Conservation (phyloP, 1,284 basidiomycete genomes). For the Ustanciosporium gigantosporum region DNA sequence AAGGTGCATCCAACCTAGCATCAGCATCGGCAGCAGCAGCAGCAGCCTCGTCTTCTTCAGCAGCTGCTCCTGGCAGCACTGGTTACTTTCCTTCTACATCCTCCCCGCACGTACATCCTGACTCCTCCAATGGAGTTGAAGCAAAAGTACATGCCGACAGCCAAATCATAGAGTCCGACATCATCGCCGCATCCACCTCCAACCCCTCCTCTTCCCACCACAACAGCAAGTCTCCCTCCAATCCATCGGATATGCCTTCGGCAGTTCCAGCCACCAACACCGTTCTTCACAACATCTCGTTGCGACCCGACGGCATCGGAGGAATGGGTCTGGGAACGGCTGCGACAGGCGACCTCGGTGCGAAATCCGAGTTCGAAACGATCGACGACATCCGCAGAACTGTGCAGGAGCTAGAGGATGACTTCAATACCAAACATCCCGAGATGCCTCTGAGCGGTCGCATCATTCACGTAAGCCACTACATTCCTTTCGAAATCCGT, state of each 20-base stretch:
- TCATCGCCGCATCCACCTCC: constrained; percentile 35
- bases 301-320: constrained; percentile 54
- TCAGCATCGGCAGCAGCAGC: too few species aligned
- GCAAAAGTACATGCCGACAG: constrained; percentile 15
- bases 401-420: constrained; percentile 51
- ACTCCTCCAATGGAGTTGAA: constrained; percentile 2
- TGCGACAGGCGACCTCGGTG: constrained; percentile 52
- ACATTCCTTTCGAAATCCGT: constrained; percentile 57
- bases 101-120: not conserved
- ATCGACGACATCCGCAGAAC: constrained; percentile 42
- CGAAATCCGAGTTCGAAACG: constrained; percentile 44
- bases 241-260: not conserved
- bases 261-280: not conserved
- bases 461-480: constrained; percentile 59
- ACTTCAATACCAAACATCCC: constrained; percentile 52
- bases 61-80: too few species aligned
- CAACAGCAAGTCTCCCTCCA: not conserved
- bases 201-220: constrained; percentile 2
- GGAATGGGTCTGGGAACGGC: constrained; percentile 49
- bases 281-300: constrained; percentile 9
- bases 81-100: not conserved
- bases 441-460: constrained; percentile 51
- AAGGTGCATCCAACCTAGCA: too few species aligned
- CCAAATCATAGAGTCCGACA: constrained; percentile 23
- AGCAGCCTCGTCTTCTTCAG: too few species aligned